Base-by-base conservation (phyloP, 2,329 filamentous ascomycete species). In the Incumbomyces lentus region DNA sequence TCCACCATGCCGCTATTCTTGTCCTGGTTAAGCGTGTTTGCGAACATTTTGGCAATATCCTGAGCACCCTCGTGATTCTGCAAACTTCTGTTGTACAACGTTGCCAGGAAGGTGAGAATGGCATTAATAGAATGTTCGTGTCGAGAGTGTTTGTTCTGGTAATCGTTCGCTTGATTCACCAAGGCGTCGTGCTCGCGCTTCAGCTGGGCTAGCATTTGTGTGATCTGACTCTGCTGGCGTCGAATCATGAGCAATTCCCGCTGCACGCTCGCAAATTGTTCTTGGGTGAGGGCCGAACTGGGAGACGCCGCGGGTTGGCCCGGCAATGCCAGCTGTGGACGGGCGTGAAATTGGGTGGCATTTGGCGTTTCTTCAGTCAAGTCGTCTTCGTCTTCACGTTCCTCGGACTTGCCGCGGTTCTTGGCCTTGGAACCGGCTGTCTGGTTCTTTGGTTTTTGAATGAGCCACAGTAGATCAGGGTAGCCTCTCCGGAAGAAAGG, bases 51-150 rank as follows among this genome's bases (percentile, higher is more conserved):
- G 47, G 84, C 81, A 35, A 96, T 76, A 50, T 86, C 90, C 59
- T 86, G 79, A 1, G 78, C 73, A 14, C 78, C 76, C 29, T 81
- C 81, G 57, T 90, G 84, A 31, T 89, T 86, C 61, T 95, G 89
- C 41, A 98, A 69, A 52, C 87, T 94, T 59, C 93, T 84, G 52
- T 94, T 84, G 67, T 96, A 98, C 35, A 98, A 90, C 11, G 93
- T 96, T 38, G 90, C 92, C 16, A 98, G 75, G 64, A 98, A 96
- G 41, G 89, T 94, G 35, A 98, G 75, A 52, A 98, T 96, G n/a
- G 90, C 90, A 60, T 95, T 96, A 66, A 98, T 96, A 0, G 90
- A 95, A 62, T 90, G 95, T 62, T 98, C 92, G 60, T 98, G 92
- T n/a, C 92, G 82, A 56, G 90, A 88, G 60, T 96, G 90, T 61